Evolutionary conservation across 805 yeast genomes (phyloP).

Genomic region (Ogataea pini): DNA sequence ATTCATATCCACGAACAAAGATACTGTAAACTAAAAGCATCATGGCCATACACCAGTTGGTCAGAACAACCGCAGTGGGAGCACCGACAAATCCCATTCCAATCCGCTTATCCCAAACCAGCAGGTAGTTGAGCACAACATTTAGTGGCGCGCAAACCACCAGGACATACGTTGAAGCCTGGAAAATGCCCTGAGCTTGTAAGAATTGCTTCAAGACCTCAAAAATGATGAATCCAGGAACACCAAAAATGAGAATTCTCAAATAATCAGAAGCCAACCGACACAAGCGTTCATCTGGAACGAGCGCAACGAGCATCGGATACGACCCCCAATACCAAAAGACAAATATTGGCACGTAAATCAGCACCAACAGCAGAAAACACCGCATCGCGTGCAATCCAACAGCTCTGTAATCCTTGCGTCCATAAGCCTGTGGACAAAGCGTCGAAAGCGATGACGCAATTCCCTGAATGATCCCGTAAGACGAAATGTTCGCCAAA

Average conservation of each 20-base stretch:
- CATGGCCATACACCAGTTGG: conserved; percentile 57
- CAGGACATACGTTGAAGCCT: conserved; percentile 54
- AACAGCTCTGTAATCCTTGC: conserved; percentile 49
- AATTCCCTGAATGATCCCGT: conserved; percentile 57
- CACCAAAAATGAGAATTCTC: conserved; percentile 48
- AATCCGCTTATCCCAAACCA: conserved; percentile 44
- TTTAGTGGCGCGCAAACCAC: conserved; percentile 56
- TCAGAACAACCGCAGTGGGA: conserved; percentile 58
- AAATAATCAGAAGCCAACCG: conserved; percentile 49
- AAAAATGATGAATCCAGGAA: conserved; percentile 56
- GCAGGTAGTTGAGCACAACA: conserved; percentile 44
- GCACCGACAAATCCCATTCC: conserved; percentile 62
- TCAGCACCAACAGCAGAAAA: conserved; percentile 42
- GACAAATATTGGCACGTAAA: conserved; percentile 43
- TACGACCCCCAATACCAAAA: conserved; percentile 42
- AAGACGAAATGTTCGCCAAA: conserved; percentile 57
- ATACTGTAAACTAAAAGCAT: conserved; percentile 43
- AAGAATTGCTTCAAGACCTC: conserved; percentile 58
- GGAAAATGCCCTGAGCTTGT: conserved; percentile 61
- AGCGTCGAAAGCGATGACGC: conserved; percentile 59
- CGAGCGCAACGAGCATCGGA: conserved; percentile 33
- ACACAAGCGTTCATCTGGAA: conserved; percentile 51
- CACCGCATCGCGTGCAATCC: conserved; percentile 54
- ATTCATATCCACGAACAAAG: conserved; percentile 45
- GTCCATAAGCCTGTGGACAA: conserved; percentile 63